These are phyloP conservation scores for Heracleum sosnowskyi DNA, from an alignment of 129 eudicot species.

Conservation along the genomic window DNA sequence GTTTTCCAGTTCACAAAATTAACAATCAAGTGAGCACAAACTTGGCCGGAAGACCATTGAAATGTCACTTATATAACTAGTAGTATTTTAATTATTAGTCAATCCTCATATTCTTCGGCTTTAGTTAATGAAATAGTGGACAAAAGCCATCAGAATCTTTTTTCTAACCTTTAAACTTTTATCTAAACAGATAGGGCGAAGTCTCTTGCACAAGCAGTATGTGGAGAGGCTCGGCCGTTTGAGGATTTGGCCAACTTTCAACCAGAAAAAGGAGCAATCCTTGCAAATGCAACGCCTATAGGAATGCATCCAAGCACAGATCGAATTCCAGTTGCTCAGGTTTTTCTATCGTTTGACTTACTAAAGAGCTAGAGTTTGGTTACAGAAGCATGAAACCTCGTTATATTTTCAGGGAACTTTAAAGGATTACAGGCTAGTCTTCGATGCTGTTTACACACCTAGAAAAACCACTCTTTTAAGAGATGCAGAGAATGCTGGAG, in stretches of 20 bases:
- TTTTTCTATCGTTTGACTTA: constrained; percentile 9
- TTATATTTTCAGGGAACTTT: constrained; percentile 36
- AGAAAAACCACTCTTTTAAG: constrained; percentile 55
- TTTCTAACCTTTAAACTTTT: constrained; percentile 5
- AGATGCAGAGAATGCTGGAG: constrained; percentile 66
- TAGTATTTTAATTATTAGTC: neutral
- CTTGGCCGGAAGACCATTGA: neutral
- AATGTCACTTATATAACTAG: neutral
- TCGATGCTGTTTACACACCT: constrained; percentile 82
- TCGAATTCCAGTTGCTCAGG: constrained; percentile 73
- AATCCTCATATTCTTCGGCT: neutral
- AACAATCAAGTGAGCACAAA: neutral
- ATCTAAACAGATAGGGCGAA: constrained; percentile 53
- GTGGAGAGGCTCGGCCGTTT: constrained; percentile 53
- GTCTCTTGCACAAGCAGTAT: constrained; percentile 54
- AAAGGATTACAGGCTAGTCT: constrained; percentile 54
- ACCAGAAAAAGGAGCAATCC: constrained; percentile 72
- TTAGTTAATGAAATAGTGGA: neutral
- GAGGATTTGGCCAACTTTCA: constrained; percentile 38
- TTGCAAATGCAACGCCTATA: constrained; percentile 79
- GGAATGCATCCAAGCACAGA: constrained; percentile 80
- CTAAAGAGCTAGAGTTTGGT: neutral
- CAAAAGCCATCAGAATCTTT: neutral
- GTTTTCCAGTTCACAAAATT: neutral
- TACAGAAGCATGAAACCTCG: constrained; percentile 2